Conservation (phyloP, 805 yeast species). For the Kluyveromyces nonfermentans region DNA sequence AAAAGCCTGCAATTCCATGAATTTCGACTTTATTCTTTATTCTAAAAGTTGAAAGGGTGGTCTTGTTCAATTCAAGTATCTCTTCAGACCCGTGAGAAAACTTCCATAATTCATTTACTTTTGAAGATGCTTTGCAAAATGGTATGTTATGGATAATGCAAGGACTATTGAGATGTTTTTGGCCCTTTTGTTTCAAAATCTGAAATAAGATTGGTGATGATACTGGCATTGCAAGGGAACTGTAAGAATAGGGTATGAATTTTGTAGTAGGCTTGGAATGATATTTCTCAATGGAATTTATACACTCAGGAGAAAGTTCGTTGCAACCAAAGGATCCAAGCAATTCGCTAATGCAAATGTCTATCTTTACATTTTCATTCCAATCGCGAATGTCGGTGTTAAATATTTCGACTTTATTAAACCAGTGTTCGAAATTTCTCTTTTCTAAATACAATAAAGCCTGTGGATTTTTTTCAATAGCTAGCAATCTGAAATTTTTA, state of each 20-base stretch:
- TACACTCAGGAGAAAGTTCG: conserved; percentile 79
- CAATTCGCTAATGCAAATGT: conserved; percentile 69
- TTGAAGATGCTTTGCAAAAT: conserved; percentile 37
- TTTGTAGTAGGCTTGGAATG: conserved; percentile 36
- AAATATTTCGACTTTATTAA: conserved; percentile 39
- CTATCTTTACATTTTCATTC: conserved; percentile 33
- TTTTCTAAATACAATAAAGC: conserved; percentile 44
- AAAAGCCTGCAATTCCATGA: conserved; percentile 72
- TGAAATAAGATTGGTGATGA: conserved; percentile 45
- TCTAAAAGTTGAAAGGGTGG: conserved; percentile 32
- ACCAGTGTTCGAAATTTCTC: conserved; percentile 47
- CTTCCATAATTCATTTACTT: conserved; percentile 48
- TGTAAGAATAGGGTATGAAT: conserved; percentile 53
- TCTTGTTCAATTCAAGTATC: conserved; percentile 11
- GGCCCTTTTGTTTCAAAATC: conserved; percentile 15
- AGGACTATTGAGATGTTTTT: conserved; percentile 33
- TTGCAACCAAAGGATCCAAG: conserved; percentile 91
- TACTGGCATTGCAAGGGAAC: conserved; percentile 58
- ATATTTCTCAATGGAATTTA: conserved; percentile 37
- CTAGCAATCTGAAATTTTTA: conserved; percentile 32
- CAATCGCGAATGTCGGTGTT: conserved; percentile 51
- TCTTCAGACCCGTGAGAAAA: conserved; percentile 42
- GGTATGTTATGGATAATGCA: conserved; percentile 37
- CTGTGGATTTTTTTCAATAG: conserved; percentile 64
- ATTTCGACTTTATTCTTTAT: conserved; percentile 43